phyloP scores from a whole-genome alignment of 768 basidiomycete species.

The Termitomyces sp. region DNA sequence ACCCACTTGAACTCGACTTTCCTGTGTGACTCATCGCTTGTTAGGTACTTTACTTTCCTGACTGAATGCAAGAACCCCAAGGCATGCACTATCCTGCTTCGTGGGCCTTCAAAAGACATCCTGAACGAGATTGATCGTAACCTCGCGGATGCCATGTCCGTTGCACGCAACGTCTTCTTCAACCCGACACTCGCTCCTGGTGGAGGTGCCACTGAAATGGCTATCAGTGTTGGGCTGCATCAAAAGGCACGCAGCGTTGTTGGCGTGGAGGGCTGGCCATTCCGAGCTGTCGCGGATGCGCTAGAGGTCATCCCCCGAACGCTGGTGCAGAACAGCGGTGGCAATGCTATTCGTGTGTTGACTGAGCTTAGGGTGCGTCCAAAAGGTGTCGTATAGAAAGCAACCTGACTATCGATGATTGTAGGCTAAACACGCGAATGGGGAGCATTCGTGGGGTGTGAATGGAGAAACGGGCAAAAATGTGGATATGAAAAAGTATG shows the following conservation, averaged over 20 bases:
- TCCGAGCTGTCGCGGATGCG: slow-evolving; percentile 89
- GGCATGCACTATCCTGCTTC: slow-evolving; percentile 96
- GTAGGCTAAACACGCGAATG: slow-evolving; percentile 93
- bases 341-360: slow-evolving; percentile 89
- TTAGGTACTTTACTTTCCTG: slow-evolving; percentile 91
- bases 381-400: slow-evolving; percentile 5
- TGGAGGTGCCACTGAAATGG: slow-evolving; percentile 98
- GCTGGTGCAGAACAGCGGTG: slow-evolving; percentile 91
- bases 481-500: slow-evolving; percentile 93
- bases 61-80: slow-evolving; percentile 89
- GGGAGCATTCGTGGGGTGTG: slow-evolving; percentile 90
- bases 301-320: slow-evolving; percentile 98
- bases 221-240: slow-evolving; percentile 84
- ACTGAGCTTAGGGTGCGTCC: slow-evolving; percentile 86
- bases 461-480: slow-evolving; percentile 96
- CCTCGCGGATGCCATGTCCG: slow-evolving; percentile 95
- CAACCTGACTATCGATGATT: slow-evolving; percentile 1
- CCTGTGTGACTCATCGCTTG: neutral
- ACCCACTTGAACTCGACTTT: neutral
- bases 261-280: slow-evolving; percentile 90
- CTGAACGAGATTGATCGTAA: slow-evolving; percentile 98
- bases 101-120: slow-evolving; percentile 97
- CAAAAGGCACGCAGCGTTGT: slow-evolving; percentile 74
- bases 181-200: slow-evolving; percentile 93
- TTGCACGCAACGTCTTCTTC: slow-evolving; percentile 96